phyloP scores from a whole-genome alignment of 179 eudicot species.

The Corrigiola litoralis region DNA sequence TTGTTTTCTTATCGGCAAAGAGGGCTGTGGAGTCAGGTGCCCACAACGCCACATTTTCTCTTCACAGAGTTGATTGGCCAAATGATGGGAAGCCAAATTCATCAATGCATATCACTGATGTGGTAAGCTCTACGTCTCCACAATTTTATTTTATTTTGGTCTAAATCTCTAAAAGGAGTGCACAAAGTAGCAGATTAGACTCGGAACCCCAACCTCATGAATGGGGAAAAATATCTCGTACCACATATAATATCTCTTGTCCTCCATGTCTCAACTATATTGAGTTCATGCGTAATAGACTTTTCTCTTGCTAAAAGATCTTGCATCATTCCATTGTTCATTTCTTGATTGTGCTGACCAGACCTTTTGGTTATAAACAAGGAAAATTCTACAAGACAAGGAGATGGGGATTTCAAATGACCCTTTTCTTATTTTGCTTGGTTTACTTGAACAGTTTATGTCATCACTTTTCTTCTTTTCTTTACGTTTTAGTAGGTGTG shows the following conservation, averaged over 20 bases:
- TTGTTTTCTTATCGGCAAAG: constrained; percentile 80
- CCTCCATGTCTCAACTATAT: constrained; percentile 14
- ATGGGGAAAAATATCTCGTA: constrained; percentile 31
- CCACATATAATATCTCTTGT: constrained; percentile 55
- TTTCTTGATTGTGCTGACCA: background rate
- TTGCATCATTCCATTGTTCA: background rate
- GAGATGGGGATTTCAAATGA: too few species aligned
- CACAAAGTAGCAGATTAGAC: constrained; percentile 68
- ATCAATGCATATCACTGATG: constrained; percentile 48
- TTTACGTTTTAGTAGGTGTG: too few species aligned
- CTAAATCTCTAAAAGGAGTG: constrained; percentile 74
- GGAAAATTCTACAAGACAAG: too few species aligned
- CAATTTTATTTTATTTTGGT: background rate
- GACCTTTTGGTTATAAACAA: background rate
- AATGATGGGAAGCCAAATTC: constrained; percentile 38
- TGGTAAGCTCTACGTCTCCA: constrained; percentile 67
- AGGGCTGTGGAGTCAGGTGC: constrained; percentile 80
- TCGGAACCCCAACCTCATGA: constrained; percentile 60
- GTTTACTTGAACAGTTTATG: too few species aligned
- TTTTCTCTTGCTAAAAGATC: background rate
- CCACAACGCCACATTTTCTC: constrained; percentile 80
- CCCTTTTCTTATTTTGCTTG: too few species aligned
- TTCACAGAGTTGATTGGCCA: constrained; percentile 85
- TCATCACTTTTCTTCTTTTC: too few species aligned
- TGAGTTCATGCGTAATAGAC: background rate